These are phyloP conservation scores for Lasiosphaeria hispida DNA, from an alignment of 495 filamentous ascomycete species.

Conservation along the genomic window DNA sequence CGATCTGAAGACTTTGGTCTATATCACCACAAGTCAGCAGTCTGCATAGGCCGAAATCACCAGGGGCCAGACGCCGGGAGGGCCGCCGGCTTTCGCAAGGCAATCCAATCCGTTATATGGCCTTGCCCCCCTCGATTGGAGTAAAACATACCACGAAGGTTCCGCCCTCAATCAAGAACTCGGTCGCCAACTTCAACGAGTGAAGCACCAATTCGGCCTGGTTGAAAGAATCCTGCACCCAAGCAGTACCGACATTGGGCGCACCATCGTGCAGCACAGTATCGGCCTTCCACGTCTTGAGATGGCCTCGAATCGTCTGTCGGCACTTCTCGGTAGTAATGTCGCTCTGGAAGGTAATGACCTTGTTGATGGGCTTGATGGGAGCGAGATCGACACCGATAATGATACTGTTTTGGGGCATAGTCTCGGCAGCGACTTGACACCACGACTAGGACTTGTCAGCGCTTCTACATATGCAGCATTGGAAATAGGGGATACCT, in stretches of 20 bases:
- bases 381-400: conserved; percentile 93
- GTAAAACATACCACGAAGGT: conserved; percentile 63
- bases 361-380: conserved; percentile 91
- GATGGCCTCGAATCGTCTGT: conserved; percentile 81
- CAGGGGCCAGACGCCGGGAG: no score
- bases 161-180: conserved; percentile 86
- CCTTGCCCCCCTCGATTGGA: no score
- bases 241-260: conserved; percentile 95
- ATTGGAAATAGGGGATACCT: conserved; percentile 36
- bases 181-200: conserved; percentile 87
- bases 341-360: conserved; percentile 94
- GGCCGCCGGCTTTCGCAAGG: no score
- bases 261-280: conserved; percentile 97
- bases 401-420: conserved; percentile 87
- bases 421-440: conserved; percentile 94
- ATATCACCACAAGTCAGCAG: not conserved
- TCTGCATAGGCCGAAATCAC: not conserved
- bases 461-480: conserved; percentile 14
- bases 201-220: conserved; percentile 94
- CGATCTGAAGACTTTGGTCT: conserved; percentile 94
- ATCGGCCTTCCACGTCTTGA: conserved; percentile 98
- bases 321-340: conserved; percentile 97
- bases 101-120: no score
- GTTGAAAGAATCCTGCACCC: conserved; percentile 98
- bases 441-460: conserved; percentile 72